Evolutionary conservation across 202 grass and related monocot species (phyloP).

Genomic region (Eragrostis tef): DNA sequence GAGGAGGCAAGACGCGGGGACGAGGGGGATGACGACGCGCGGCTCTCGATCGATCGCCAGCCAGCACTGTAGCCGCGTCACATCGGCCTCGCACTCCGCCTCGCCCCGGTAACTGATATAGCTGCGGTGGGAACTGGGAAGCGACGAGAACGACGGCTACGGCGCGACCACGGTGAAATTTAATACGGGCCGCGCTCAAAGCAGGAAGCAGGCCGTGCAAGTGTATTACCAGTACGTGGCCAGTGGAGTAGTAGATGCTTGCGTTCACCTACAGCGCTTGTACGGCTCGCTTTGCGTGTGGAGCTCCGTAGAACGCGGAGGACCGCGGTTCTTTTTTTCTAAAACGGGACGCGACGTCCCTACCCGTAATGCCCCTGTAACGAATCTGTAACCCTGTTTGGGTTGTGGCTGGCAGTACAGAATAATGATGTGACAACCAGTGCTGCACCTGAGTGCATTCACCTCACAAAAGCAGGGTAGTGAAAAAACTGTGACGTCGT

Average conservation of each 20-base stretch:
- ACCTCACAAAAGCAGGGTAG: too few species aligned
- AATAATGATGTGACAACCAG: background rate
- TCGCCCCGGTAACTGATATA: slow-evolving; percentile 32
- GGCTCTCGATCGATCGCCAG: background rate
- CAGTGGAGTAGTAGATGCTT: background rate
- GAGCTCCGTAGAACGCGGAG: slow-evolving; percentile 1
- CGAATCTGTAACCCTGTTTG: background rate
- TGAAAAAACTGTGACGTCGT: too few species aligned
- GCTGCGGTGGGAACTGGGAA: background rate
- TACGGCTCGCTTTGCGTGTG: slow-evolving; percentile 32
- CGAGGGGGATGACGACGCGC: background rate
- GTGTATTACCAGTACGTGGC: slow-evolving; percentile 14
- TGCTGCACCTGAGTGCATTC: background rate
- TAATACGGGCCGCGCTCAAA: slow-evolving; percentile 40
- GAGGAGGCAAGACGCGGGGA: slow-evolving; percentile 3
- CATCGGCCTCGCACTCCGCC: slow-evolving; percentile 34
- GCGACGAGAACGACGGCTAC: background rate
- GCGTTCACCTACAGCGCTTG: slow-evolving; percentile 25
- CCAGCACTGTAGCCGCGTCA: slow-evolving; percentile 44
- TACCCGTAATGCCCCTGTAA: slow-evolving; percentile 26
- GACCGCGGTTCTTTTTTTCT: background rate
- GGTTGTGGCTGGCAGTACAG: background rate
- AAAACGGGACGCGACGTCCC: background rate
- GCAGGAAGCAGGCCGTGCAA: background rate
- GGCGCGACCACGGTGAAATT: slow-evolving; percentile 16